Conservation (phyloP, 1,284 basidiomycete species). For the Takashimella tepidaria region DNA sequence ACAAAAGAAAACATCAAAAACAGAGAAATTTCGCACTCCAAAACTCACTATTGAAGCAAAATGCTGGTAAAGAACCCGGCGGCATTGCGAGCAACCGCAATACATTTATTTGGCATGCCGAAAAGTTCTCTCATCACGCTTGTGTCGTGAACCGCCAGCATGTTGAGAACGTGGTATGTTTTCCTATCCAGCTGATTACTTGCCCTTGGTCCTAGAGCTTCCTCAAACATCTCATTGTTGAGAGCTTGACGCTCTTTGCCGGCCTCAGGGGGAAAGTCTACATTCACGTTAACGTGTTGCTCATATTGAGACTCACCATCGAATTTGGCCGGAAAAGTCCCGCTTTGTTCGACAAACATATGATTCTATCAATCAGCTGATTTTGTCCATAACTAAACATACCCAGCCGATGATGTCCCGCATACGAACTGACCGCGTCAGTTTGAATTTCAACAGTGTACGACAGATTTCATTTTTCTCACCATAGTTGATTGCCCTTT, state of each 20-base stretch:
- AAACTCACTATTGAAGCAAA: constrained; percentile 13
- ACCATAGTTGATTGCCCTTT: constrained; percentile 10
- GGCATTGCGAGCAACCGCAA: constrained; percentile 24
- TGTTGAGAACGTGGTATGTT: constrained; percentile 40
- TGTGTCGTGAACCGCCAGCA: constrained; percentile 46
- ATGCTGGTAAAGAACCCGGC: constrained; percentile 10
- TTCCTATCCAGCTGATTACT: constrained; percentile 24
- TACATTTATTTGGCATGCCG: constrained; percentile 40
- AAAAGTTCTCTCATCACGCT: constrained; percentile 49
- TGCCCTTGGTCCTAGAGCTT: constrained; percentile 25
- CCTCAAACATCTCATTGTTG: constrained; percentile 12
- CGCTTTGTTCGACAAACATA: constrained; percentile 31
- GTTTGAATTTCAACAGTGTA: no score
- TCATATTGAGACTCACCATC: neutral
- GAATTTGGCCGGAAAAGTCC: constrained; percentile 11
- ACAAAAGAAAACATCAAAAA: no score
- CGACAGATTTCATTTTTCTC: no score
- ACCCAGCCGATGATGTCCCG: constrained; percentile 49
- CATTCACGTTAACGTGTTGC: constrained; percentile 32
- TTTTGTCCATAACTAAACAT: constrained; percentile 6
- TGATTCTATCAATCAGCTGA: constrained; percentile 34
- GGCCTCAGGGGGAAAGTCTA: constrained; percentile 36
- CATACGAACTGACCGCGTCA: constrained; percentile 30
- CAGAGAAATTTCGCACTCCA: no score
- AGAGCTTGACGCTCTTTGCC: constrained; percentile 15